phyloP scores from a whole-genome alignment of 176 grass and related monocot species.

The Leersia perrieri region DNA sequence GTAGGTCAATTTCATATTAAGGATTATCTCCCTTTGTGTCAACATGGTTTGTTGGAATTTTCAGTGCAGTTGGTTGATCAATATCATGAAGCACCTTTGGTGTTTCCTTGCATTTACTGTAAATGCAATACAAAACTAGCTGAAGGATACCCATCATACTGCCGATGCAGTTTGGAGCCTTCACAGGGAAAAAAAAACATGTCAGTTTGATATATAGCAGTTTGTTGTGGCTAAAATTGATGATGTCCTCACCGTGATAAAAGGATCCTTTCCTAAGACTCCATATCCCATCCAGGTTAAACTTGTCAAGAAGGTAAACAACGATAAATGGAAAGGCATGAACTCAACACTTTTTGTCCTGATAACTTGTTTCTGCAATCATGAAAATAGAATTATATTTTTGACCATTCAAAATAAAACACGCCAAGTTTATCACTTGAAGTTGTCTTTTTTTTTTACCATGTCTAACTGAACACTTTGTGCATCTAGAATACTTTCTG shows the following conservation, averaged over 20 bases:
- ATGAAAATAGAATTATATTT: neutral
- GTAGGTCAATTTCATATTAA: neutral
- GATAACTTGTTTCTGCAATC: conserved; percentile 65
- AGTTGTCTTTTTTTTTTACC: neutral
- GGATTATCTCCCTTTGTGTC: conserved; percentile 13
- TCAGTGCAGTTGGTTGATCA: conserved; percentile 1
- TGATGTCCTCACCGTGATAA: conserved; percentile 46
- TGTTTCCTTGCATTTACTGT: conserved; percentile 42
- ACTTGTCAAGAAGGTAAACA: conserved; percentile 68
- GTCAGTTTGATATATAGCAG: neutral
- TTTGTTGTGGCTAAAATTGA: neutral
- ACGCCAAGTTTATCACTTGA: neutral
- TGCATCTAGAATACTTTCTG: neutral
- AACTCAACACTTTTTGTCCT: conserved; percentile 79
- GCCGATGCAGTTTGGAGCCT: conserved; percentile 64
- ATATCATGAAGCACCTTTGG: conserved; percentile 23
- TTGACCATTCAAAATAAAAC: neutral
- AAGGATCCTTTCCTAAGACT: conserved; percentile 63
- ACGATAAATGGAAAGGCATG: conserved; percentile 84
- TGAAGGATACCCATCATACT: conserved; percentile 63
- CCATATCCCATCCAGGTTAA: conserved; percentile 63
- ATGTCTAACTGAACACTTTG: conserved; percentile 10
- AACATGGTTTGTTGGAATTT: neutral
- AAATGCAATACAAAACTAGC: conserved; percentile 62
- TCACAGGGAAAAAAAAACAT: conserved; percentile 19